These are phyloP conservation scores for Phytophthora europaea DNA, from an alignment of 352 stramenopile genomes.

Conservation along the genomic window DNA sequence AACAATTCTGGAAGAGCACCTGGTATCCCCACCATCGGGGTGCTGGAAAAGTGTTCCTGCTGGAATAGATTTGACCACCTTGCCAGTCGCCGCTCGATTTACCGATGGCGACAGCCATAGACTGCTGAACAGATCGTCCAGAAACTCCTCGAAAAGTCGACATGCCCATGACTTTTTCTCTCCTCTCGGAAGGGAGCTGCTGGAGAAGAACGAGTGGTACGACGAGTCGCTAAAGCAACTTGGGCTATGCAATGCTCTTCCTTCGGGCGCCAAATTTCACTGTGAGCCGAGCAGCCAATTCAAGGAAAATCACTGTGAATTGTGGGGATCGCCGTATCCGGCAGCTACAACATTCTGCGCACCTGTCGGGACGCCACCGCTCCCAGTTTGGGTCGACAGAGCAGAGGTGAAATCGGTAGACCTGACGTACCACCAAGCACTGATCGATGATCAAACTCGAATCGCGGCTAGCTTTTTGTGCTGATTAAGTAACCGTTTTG, in stretches of 20 bases:
- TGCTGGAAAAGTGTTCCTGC: constrained; percentile 21
- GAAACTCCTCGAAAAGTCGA: constrained; percentile 6
- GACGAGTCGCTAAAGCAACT: constrained; percentile 59
- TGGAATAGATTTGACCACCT: background rate
- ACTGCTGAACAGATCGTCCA: background rate
- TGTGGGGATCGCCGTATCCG: constrained; percentile 27
- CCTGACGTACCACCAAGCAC: constrained; percentile 20
- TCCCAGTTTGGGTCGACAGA: constrained; percentile 9
- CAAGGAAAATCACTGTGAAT: constrained; percentile 29
- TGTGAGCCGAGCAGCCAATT: constrained; percentile 55
- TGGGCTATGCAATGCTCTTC: constrained; percentile 47
- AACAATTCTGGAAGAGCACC: constrained; percentile 2
- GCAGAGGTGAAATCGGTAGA: constrained; percentile 8
- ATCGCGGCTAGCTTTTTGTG: constrained; percentile 28
- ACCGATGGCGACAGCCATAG: background rate
- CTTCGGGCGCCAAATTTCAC: constrained; percentile 49
- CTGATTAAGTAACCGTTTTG: constrained; percentile 5
- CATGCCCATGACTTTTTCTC: constrained; percentile 49
- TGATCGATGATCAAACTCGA: constrained; percentile 4
- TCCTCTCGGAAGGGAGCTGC: constrained; percentile 14
- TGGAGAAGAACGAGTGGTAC: constrained; percentile 51
- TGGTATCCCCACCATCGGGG: constrained; percentile 23
- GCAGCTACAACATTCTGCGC: background rate
- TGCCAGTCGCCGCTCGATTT: background rate
- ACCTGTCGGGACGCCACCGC: background rate